Percentiles rank a stretch among this genome's conserved stretches.
Evolutionary conservation across 2,329 filamentous ascomycete species (phyloP).

Genomic region (Plenodomus biglobosus): DNA sequence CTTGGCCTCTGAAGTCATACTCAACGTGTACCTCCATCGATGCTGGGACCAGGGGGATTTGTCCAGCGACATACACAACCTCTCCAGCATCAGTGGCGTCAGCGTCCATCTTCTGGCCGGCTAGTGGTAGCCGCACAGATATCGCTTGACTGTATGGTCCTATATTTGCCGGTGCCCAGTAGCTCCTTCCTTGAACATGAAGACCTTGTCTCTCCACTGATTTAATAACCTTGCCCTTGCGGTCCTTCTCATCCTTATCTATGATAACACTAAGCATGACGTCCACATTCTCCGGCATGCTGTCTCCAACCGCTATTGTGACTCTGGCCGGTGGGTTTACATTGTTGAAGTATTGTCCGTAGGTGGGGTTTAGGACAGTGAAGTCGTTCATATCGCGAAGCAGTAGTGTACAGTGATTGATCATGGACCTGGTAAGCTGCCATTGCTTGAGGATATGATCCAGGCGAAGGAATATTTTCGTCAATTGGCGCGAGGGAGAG

Average conservation of each 20-base stretch:
- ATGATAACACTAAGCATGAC: constrained; percentile 61
- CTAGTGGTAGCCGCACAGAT: constrained; percentile 50
- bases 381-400: constrained; percentile 83
- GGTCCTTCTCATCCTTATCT: constrained; percentile 16
- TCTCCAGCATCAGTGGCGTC: constrained; percentile 15
- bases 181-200: constrained; percentile 90
- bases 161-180: constrained; percentile 98
- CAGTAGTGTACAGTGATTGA: constrained; percentile 60
- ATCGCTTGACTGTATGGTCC: constrained; percentile 95
- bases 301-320: constrained; percentile 74
- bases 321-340: constrained; percentile 85
- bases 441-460: constrained; percentile 26
- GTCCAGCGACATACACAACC: constrained; percentile 75
- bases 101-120: constrained; percentile 8
- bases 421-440: constrained; percentile 27
- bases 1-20: constrained; percentile 57
- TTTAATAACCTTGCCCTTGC: constrained; percentile 22
- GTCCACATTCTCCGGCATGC: constrained; percentile 61
- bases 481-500: constrained; percentile 37
- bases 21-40: constrained; percentile 65
- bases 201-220: constrained; percentile 55
- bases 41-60: constrained; percentile 83
- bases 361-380: constrained; percentile 70
- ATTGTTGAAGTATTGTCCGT: constrained; percentile 70
- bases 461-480: constrained; percentile 44